Percentiles rank a stretch among this genome's conserved stretches.
Evolutionary conservation across 495 filamentous ascomycete species (phyloP).

Genomic region (Xylaria flabelliformis): DNA sequence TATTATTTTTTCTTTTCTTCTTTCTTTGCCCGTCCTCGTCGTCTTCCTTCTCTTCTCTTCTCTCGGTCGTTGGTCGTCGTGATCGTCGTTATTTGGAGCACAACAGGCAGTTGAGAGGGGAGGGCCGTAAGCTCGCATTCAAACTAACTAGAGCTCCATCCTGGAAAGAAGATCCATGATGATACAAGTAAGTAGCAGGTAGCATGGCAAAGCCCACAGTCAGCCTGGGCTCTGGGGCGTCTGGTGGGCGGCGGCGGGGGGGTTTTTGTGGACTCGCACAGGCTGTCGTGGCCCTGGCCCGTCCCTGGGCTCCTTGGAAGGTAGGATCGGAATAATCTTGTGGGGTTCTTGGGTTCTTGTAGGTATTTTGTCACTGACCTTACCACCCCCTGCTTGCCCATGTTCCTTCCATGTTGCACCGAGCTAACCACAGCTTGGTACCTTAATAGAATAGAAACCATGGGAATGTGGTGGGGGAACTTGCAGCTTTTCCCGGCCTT

Average conservation of each 20-base stretch:
- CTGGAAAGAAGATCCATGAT: constrained; percentile 22
- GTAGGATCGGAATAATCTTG: constrained; percentile 15
- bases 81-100: neutral
- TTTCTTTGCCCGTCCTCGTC: neutral
- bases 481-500: constrained; percentile 13
- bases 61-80: neutral
- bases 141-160: constrained; percentile 27
- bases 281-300: constrained; percentile 20
- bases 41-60: neutral
- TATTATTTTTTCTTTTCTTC: too few species aligned
- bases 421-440: constrained; percentile 4
- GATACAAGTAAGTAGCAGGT: neutral
- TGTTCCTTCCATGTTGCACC: neutral
- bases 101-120: constrained; percentile 6
- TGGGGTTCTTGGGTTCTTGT: constrained; percentile 15
- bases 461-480: constrained; percentile 9
- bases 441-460: neutral
- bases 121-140: constrained; percentile 20
- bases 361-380: neutral
- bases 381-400: neutral
- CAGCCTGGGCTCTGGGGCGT: constrained; percentile 17
- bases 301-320: neutral
- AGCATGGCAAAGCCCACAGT: constrained; percentile 14
- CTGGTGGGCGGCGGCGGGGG: constrained; percentile 27
- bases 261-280: constrained; percentile 25